These are phyloP conservation scores for Stevia rebaudiana DNA, from an alignment of 140 eudicot species.

Conservation along the genomic window DNA sequence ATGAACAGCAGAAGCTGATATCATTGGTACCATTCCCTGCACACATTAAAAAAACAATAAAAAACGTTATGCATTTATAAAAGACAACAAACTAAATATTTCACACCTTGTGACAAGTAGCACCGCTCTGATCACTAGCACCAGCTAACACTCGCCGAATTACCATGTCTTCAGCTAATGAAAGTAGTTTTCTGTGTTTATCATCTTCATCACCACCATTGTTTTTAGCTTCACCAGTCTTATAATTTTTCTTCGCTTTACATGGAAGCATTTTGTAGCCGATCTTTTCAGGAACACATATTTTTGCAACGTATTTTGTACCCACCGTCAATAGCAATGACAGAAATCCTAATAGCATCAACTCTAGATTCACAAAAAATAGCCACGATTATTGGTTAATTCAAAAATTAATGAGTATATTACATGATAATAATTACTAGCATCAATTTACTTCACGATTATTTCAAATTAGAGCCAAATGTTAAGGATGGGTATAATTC, in stretches of 20 bases:
- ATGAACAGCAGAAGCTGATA: slow-evolving; percentile 63
- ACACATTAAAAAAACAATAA: no score
- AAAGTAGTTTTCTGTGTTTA: slow-evolving; percentile 40
- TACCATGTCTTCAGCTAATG: slow-evolving; percentile 39
- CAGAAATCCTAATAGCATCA: slow-evolving; percentile 78
- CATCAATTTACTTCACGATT: no score
- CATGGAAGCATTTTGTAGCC: slow-evolving; percentile 71
- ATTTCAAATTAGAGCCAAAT: no score
- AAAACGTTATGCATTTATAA: no score
- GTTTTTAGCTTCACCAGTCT: background rate
- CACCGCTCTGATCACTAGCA: background rate
- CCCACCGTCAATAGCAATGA: slow-evolving; percentile 60
- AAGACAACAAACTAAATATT: no score
- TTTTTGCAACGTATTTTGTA: slow-evolving; percentile 41
- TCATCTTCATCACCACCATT: slow-evolving; percentile 11
- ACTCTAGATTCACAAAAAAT: slow-evolving; percentile 35
- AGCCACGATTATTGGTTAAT: no score
- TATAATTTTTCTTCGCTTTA: background rate
- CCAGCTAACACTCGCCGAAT: slow-evolving; percentile 51
- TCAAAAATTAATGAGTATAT: no score
- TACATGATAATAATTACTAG: no score
- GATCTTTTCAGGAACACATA: slow-evolving; percentile 48
- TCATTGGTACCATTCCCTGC: slow-evolving; percentile 63
- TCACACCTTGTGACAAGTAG: slow-evolving; percentile 2
- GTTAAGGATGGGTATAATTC: no score